Conservation (phyloP, 2,329 filamentous ascomycete genomes). For the Curvularia lunata region DNA sequence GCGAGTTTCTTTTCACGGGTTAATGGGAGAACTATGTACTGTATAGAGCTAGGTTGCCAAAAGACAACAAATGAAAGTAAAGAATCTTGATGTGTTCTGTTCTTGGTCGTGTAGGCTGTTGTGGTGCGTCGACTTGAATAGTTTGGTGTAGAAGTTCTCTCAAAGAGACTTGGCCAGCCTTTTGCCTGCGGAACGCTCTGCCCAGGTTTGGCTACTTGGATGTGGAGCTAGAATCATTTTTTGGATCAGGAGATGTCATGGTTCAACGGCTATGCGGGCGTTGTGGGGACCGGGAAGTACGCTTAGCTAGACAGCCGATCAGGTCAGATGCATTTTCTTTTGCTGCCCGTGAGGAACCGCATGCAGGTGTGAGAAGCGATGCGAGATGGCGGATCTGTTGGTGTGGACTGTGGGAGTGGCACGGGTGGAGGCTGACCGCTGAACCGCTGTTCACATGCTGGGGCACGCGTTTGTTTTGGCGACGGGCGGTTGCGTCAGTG, state of each 20-base stretch:
- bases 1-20: not conserved
- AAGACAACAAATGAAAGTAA: constrained; percentile 18
- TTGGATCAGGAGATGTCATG: constrained; percentile 4
- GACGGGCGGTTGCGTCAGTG: constrained; percentile 40
- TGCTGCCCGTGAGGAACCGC: not conserved
- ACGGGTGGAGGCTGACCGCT: constrained; percentile 1
- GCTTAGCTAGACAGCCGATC: not conserved
- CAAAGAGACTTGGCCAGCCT: not conserved
- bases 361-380: not conserved
- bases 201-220: not conserved
- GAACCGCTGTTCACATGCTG: constrained; percentile 25
- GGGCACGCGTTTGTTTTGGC: constrained; percentile 30
- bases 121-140: not conserved
- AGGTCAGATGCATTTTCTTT: not conserved
- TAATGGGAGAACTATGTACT: constrained; percentile 9
- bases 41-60: constrained; percentile 19
- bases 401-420: not conserved
- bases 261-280: not conserved
- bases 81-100: constrained; percentile 7
- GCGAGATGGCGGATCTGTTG: not conserved
- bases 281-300: not conserved
- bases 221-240: not conserved
- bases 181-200: not conserved
- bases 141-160: not conserved
- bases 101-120: not conserved